Base-by-base conservation (phyloP, 768 basidiomycete species). In the Brasilioporus rufonigricans region DNA sequence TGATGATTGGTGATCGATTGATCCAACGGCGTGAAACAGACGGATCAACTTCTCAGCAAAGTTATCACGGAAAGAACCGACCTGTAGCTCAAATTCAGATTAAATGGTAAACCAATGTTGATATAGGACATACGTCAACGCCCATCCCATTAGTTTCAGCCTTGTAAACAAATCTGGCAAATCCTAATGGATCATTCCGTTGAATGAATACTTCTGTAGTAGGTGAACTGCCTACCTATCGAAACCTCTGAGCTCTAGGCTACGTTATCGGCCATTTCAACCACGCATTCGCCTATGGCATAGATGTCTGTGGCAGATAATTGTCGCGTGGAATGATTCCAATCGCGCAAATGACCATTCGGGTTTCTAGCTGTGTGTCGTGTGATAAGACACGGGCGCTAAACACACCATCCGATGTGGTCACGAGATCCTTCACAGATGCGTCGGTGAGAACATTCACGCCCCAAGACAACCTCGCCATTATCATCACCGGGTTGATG, bases 201-300 rank as follows among this genome's bases (percentile, higher is more conserved):
- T 26, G 50, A 29, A 40, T 29, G 41, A 31, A 44, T 16, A 21
- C 13, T 12, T 24, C 19, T 13, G 14, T 5, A 23, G 26, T 18
- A 9, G 44, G 45, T 47, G 23, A 33, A 19, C 24, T n/a, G 23
- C 69, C 3, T 38, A 72, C 32, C 80, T 66, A 16, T 67, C 66
- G 63, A 77, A 78, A 0, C 67, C 64, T 19, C 78, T 77, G 1
- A 71, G 57, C 3, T 58, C 65, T 4, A 87, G 1, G 86, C 74
- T 1, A 91, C 73, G 53, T 89, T 82, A 57, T 86, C 83, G 21
- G 87, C 87, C 87, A 89, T 89, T 65, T 86, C 84, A 41, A 81
- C 77, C 77, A 87, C 87, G 63, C 89, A 91, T 67, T 89, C 89
- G 5, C 89, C 89, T 44, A 91, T 84, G 7, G 88, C 87, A 58